These are phyloP conservation scores for Colletotrichum caudatum DNA, from an alignment of 2,329 filamentous ascomycete genomes.

Conservation along the genomic window DNA sequence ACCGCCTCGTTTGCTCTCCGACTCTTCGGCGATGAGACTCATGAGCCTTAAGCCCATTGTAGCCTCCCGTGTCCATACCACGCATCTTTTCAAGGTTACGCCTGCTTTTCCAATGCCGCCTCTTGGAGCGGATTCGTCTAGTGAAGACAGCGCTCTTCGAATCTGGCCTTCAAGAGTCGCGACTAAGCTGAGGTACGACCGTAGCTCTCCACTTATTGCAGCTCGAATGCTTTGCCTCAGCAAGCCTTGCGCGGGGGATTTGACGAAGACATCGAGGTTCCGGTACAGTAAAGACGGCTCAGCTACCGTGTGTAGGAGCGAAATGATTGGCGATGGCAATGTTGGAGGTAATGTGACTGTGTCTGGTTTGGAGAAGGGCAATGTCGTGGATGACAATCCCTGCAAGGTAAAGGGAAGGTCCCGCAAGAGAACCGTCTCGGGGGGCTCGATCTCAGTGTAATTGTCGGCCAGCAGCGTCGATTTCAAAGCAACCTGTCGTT, in stretches of 20 bases:
- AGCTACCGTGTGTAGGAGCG: constrained; percentile 87
- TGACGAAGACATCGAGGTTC: constrained; percentile 82
- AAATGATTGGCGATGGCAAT: constrained; percentile 85
- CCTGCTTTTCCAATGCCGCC: constrained; percentile 84
- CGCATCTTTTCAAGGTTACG: constrained; percentile 93
- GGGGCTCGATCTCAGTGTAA: constrained; percentile 67
- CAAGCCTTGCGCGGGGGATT: constrained; percentile 84
- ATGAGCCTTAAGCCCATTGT: constrained; percentile 95
- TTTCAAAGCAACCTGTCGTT: constrained; percentile 67
- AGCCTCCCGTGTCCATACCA: constrained; percentile 97
- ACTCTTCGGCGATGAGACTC: constrained; percentile 94
- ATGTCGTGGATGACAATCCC: constrained; percentile 86
- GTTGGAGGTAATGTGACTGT: constrained; percentile 81
- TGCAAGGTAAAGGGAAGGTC: constrained; percentile 95
- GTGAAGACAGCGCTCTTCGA: constrained; percentile 78
- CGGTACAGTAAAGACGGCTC: constrained; percentile 95
- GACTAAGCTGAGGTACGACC: constrained; percentile 90
- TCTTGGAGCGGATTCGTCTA: constrained; percentile 76
- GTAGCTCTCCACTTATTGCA: constrained; percentile 85
- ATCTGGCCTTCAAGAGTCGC: constrained; percentile 95
- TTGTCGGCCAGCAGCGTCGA: constrained; percentile 69
- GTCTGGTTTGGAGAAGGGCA: constrained; percentile 78
- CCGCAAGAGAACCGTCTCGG: constrained; percentile 75
- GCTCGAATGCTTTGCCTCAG: constrained; percentile 91
- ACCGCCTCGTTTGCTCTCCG: constrained; percentile 84